A percentile compares a stretch with the other conserved stretches of the same genome.
Conservation (phyloP, 768 basidiomycete species). For the Leucosporidium scottii region DNA sequence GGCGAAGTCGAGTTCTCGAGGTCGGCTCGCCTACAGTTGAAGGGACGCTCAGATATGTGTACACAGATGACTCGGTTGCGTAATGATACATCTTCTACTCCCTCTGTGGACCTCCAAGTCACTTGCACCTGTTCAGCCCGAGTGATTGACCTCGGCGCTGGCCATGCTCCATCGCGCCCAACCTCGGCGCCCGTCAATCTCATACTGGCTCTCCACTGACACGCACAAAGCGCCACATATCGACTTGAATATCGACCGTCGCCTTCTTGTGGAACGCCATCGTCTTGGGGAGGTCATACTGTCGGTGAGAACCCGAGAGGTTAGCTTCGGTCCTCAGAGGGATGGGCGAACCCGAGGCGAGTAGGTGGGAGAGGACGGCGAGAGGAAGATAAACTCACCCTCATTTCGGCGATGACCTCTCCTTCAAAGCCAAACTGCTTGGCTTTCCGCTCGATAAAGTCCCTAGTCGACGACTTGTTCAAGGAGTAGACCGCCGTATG, state of each 20-base stretch:
- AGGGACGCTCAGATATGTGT: too few relatives aligned
- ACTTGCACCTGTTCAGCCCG: too few relatives aligned
- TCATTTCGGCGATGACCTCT: constrained; percentile 34
- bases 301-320: neutral
- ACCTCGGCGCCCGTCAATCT: too few relatives aligned
- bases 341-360: neutral
- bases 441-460: constrained; percentile 30
- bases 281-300: constrained; percentile 37
- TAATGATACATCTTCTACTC: too few relatives aligned
- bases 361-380: neutral
- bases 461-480: constrained; percentile 33
- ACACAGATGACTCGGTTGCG: too few relatives aligned
- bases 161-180: too few relatives aligned
- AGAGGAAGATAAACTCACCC: constrained; percentile 6
- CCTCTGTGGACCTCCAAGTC: too few relatives aligned
- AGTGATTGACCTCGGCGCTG: too few relatives aligned
- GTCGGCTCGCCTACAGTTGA: too few relatives aligned
- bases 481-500: constrained; percentile 37
- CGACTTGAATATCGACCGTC: constrained; percentile 37
- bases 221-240: constrained; percentile 27
- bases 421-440: constrained; percentile 30
- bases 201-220: neutral
- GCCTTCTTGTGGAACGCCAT: constrained; percentile 39
- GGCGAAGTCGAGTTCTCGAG: too few relatives aligned
- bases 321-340: constrained; percentile 4